Evolutionary conservation across 1,139 yeast species (phyloP), one percentile per base, ranked within the genome.

Genomic region (Yamadazyma mexicana): DNA sequence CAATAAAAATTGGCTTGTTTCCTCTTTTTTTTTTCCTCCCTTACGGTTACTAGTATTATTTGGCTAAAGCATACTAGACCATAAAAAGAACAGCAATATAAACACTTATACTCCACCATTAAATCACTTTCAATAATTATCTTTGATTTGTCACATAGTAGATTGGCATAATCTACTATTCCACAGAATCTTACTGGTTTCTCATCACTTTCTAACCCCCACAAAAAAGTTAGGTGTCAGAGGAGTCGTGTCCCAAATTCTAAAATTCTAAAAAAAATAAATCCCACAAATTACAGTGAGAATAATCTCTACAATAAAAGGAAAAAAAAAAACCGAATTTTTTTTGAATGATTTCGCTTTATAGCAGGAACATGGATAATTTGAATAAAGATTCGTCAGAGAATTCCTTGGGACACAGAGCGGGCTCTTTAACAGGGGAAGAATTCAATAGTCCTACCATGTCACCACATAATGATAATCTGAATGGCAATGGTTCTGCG

Each of bases 311-410:
- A 12, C 16, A 26, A 26, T 12, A 11, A 26, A 28, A 15, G 33
- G 10, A 30, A 30, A 18, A 30, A 18, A 14, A 27, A 26, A 10
- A 17, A 15, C 23, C 4, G 24, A 33, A 26, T 34, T 33, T 33
- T 34, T 34, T 33, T 33, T 34, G 37, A 26, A 34, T 34, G 37
- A 34, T 34, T 34, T 34, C 37, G 25, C 18, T 34, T 27, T 20
- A 34, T 17, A 34, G 28, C 27, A 34, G 37, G 9, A 27, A 34
- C 23, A 34, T 34, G 37, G 37, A 34, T 27, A 27, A 34, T 34
- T 34, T 34, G 20, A 34, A 34, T 27, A 34, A 17, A 30, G 16
- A 16, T 17, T 29, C 22, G 22, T 11, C 31, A 5, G 22, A 26
- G 20, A 28, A 28, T n/a, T 16, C 31, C 14, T 4, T 20, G 12